phyloP scores from a whole-genome alignment of 345 rosid species.

The Carallia pectinifolia region DNA sequence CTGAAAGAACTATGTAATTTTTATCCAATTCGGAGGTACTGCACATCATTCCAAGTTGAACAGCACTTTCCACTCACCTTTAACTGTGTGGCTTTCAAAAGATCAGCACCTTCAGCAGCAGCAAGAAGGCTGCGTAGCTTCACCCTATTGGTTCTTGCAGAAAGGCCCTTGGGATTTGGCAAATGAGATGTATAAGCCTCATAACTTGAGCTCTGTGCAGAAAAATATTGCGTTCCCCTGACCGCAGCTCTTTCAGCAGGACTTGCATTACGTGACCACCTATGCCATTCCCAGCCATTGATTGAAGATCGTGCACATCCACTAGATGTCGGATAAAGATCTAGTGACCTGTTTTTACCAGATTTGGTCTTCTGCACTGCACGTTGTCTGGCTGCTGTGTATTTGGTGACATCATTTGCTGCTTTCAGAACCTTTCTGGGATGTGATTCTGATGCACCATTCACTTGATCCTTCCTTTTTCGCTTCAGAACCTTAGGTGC shows the following conservation, averaged over 20 bases:
- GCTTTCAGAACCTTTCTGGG: constrained; percentile 42
- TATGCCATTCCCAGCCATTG: constrained; percentile 92
- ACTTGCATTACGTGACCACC: constrained; percentile 82
- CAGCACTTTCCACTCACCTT: constrained; percentile 49
- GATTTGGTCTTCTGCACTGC: constrained; percentile 28
- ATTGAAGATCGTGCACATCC: constrained; percentile 95
- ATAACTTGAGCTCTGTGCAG: constrained; percentile 40
- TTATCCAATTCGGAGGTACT: not conserved
- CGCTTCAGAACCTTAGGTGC: constrained; percentile 43
- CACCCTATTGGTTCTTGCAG: constrained; percentile 96
- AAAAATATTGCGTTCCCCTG: constrained; percentile 55
- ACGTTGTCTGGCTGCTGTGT: constrained; percentile 33
- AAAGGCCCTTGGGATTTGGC: constrained; percentile 59
- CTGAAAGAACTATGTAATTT: constrained; percentile 38
- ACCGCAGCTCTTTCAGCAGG: constrained; percentile 71
- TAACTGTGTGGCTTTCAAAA: constrained; percentile 85
- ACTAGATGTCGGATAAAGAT: constrained; percentile 61
- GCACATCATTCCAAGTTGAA: constrained; percentile 18
- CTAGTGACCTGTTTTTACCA: constrained; percentile 36
- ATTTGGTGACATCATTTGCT: constrained; percentile 30
- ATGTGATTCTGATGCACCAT: constrained; percentile 25
- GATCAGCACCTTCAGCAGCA: constrained; percentile 96
- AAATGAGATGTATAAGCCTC: constrained; percentile 44
- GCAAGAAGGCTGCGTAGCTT: constrained; percentile 97
- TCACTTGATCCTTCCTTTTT: constrained; percentile 47